Percentiles rank a stretch among this genome's conserved stretches.
Conservation (phyloP, 345 rosid genomes). For the Aquilaria yunnanensis region DNA sequence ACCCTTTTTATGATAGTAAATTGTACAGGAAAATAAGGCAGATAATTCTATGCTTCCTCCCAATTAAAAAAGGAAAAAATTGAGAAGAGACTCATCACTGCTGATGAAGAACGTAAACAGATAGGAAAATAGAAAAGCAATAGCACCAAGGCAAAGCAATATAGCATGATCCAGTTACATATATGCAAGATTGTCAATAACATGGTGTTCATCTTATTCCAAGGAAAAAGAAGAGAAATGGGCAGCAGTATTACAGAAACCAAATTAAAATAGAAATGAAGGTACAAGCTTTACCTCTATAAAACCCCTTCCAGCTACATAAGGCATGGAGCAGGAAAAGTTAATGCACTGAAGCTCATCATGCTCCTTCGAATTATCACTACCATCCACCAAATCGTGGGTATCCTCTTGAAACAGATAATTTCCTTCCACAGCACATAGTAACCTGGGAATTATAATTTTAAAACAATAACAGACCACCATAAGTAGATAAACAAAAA, state of each 20-base stretch:
- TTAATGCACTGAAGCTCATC: slow-evolving; percentile 53
- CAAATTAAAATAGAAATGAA: slow-evolving; percentile 9
- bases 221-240: neutral
- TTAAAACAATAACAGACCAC: neutral
- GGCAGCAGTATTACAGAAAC: neutral
- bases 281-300: slow-evolving; percentile 59
- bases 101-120: neutral
- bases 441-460: slow-evolving; percentile 46
- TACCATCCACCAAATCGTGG: slow-evolving; percentile 39
- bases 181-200: no score
- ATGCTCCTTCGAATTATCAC: slow-evolving; percentile 32
- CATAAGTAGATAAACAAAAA: neutral
- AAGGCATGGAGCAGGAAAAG: slow-evolving; percentile 67
- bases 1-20: slow-evolving; percentile 2
- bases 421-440: slow-evolving; percentile 88
- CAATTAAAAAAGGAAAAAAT: no score
- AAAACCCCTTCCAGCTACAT: slow-evolving; percentile 74
- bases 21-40: slow-evolving; percentile 1
- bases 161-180: no score
- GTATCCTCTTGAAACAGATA: slow-evolving; percentile 60
- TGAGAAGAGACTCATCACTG: no score
- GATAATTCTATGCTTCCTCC: neutral
- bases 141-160: neutral
- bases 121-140: neutral
- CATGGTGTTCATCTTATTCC: no score